Evolutionary conservation across 1,139 yeast species (phyloP).

Genomic region (Debaryomycetaceae sp.): DNA sequence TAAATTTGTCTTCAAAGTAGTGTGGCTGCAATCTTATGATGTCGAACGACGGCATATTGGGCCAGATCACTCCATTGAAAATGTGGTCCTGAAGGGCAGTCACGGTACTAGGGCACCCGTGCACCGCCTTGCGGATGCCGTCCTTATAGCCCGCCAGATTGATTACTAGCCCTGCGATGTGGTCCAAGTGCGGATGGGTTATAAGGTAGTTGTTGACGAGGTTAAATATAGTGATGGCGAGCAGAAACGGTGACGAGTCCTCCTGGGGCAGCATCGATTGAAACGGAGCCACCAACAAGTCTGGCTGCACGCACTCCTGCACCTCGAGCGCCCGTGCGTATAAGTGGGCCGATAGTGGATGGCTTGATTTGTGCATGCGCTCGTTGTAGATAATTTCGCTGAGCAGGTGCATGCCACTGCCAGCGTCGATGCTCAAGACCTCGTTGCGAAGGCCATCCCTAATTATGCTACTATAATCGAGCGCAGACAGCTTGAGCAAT

Average conservation of each 20-base stretch:
- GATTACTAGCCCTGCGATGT: conserved; percentile 61
- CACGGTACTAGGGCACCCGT: conserved; percentile 53
- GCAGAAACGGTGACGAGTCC: conserved; percentile 5
- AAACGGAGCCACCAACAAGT: conserved; percentile 26
- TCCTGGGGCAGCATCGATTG: conserved; percentile 11
- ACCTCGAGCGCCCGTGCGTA: conserved; percentile 24
- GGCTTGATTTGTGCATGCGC: conserved; percentile 7
- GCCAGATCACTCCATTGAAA: conserved; percentile 82
- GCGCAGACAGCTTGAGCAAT: conserved; percentile 51
- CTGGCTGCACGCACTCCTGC: conserved; percentile 18
- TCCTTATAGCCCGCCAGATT: conserved; percentile 60
- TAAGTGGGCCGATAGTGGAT: conserved; percentile 15
- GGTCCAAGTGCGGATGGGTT: conserved; percentile 86
- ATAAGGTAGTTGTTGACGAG: conserved; percentile 48
- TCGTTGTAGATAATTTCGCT: conserved; percentile 44
- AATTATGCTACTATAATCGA: conserved; percentile 35
- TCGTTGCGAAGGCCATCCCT: conserved; percentile 25
- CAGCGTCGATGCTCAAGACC: conserved; percentile 71
- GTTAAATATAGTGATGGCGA: conserved; percentile 28
- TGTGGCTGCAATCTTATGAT: conserved; percentile 19
- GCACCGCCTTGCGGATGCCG: conserved; percentile 31
- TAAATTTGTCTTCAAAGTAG: conserved; percentile 14
- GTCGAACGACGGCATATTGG: conserved; percentile 50
- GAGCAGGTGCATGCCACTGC: conserved; percentile 62
- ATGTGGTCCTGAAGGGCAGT: conserved; percentile 49